phyloP scores from a whole-genome alignment of 768 basidiomycete species.

The Russula dissimulans region DNA sequence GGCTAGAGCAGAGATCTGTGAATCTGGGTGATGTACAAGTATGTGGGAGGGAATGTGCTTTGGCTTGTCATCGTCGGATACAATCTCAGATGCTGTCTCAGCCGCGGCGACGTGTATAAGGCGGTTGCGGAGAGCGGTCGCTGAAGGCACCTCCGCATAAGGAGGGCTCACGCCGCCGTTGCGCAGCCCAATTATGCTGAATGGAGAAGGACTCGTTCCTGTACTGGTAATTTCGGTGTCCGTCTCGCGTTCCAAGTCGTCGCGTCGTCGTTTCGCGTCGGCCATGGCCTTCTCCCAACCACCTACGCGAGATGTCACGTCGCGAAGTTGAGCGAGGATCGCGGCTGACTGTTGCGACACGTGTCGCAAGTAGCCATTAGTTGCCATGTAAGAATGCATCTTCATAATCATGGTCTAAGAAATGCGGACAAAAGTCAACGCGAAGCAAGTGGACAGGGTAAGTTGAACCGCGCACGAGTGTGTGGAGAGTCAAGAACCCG shows the following conservation, averaged over 20 bases:
- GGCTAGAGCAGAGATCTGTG: conserved; percentile 57
- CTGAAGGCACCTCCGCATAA: conserved; percentile 44
- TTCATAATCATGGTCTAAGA: conserved; percentile 81
- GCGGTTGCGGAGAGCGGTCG: conserved; percentile 48
- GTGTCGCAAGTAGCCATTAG: conserved; percentile 74
- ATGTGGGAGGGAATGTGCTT: conserved; percentile 31
- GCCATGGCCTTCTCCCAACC: conserved; percentile 57
- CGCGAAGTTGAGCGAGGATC: conserved; percentile 37
- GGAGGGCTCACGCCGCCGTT: conserved; percentile 39
- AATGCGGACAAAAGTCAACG: background rate
- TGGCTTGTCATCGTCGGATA: conserved; percentile 13
- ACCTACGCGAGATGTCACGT: conserved; percentile 42
- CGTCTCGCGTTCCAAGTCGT: conserved; percentile 30
- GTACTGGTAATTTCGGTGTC: conserved; percentile 19
- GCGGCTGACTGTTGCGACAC: conserved; percentile 38
- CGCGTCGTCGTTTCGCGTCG: conserved; percentile 39
- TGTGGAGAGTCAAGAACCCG: conserved; percentile 81
- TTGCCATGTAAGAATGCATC: conserved; percentile 88
- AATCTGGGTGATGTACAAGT: conserved; percentile 58
- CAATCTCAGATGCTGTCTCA: background rate
- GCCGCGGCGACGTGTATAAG: conserved; percentile 26
- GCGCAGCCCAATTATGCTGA: conserved; percentile 36
- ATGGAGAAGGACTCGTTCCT: conserved; percentile 17
- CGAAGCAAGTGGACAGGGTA: background rate
- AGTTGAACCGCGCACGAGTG: conserved; percentile 44